Percentiles rank a stretch among this genome's conserved stretches.
phyloP scores from a whole-genome alignment of 225 moss, liverwort and hornwort species.

The Asterella californica region DNA sequence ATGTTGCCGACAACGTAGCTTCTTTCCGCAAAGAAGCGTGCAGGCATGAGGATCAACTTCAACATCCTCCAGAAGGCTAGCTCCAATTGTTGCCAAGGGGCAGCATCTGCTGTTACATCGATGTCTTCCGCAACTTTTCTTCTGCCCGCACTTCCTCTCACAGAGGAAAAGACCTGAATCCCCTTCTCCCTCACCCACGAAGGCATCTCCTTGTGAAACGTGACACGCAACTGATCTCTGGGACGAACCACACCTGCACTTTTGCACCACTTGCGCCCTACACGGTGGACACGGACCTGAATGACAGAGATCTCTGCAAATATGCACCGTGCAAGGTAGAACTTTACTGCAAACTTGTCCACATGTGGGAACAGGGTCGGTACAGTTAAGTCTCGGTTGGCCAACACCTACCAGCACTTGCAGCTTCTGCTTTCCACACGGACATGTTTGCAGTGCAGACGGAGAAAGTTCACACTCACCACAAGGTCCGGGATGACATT shows the following conservation, averaged over 20 bases:
- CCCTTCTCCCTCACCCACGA: constrained; percentile 25
- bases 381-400: constrained; percentile 49
- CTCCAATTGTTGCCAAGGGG: constrained; percentile 40
- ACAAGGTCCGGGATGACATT: constrained; percentile 85
- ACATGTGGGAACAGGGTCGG: constrained; percentile 79
- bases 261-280: constrained; percentile 71
- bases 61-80: constrained; percentile 29
- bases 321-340: constrained; percentile 59
- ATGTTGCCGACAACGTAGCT: constrained; percentile 83
- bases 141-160: constrained; percentile 84
- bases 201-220: constrained; percentile 40
- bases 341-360: constrained; percentile 61
- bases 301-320: constrained; percentile 71
- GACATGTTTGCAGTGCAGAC: constrained; percentile 67
- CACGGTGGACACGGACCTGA: constrained; percentile 68
- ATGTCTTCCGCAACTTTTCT: constrained; percentile 87
- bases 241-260: constrained; percentile 75
- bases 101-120: constrained; percentile 87
- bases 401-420: constrained; percentile 38
- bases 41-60: constrained; percentile 74
- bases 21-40: constrained; percentile 81
- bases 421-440: constrained; percentile 76
- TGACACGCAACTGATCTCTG: constrained; percentile 72
- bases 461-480: constrained; percentile 89
- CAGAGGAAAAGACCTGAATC: constrained; percentile 63